Evolutionary conservation across 1,284 basidiomycete genomes (phyloP).

Genomic region (Ceratobasidium sp.): DNA sequence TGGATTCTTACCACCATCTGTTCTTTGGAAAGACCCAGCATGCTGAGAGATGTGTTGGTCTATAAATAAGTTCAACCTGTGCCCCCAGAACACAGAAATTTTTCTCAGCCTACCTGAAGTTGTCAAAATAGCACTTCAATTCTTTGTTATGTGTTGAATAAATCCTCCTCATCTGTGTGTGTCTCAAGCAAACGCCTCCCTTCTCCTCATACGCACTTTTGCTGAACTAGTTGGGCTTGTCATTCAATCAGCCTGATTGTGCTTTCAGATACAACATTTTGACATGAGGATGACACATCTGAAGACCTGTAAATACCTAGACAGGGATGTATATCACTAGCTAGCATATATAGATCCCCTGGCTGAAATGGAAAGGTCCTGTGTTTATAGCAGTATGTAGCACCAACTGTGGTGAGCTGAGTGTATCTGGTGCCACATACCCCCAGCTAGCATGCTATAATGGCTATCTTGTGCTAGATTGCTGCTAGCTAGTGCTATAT

Average conservation of each 20-base stretch:
- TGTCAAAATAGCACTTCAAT: neutral
- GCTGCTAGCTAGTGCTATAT: too few species aligned
- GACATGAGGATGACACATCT: neutral
- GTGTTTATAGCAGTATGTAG: too few species aligned
- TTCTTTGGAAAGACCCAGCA: neutral
- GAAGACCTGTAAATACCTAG: neutral
- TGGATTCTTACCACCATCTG: neutral
- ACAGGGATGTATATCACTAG: neutral
- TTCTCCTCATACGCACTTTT: neutral
- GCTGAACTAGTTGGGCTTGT: neutral
- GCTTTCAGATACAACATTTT: neutral
- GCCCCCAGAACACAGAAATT: neutral
- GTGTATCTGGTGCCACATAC: too few species aligned
- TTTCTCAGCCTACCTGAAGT: neutral
- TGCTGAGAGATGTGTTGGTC: neutral
- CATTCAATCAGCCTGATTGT: neutral
- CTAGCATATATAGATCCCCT: neutral
- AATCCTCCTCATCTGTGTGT: neutral
- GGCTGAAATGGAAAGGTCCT: neutral
- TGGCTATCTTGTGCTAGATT: too few species aligned
- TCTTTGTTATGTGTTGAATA: neutral
- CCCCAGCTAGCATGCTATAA: too few species aligned
- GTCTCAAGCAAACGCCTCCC: neutral
- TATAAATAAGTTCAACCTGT: neutral
- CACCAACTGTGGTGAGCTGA: too few species aligned